These are phyloP conservation scores for Podaxis sp. DNA, from an alignment of 768 basidiomycete species.

Conservation along the genomic window DNA sequence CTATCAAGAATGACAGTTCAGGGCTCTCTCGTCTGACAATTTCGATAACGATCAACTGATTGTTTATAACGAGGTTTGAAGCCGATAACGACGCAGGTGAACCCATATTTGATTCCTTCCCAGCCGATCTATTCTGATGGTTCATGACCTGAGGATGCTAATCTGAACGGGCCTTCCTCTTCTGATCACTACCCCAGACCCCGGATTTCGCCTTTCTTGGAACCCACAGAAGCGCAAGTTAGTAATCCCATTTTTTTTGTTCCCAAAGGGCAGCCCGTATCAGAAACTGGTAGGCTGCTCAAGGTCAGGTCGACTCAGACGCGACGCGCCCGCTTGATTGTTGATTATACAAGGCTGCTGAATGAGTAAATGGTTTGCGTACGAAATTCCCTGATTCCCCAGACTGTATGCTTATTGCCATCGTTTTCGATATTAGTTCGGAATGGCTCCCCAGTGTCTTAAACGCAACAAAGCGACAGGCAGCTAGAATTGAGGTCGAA, in stretches of 20 bases:
- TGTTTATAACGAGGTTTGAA: background rate
- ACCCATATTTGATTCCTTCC: background rate
- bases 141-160: background rate
- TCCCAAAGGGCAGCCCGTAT: background rate
- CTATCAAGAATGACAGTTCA: background rate
- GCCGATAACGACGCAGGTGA: background rate
- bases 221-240: background rate
- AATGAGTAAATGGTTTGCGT: no score
- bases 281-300: background rate
- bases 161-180: background rate
- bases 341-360: no score
- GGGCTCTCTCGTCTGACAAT: background rate
- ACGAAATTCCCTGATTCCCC: no score
- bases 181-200: conserved; percentile 11
- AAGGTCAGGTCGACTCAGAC: no score
- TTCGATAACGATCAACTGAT: background rate
- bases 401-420: no score
- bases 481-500: background rate
- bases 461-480: background rate
- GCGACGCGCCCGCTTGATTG: no score
- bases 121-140: background rate
- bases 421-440: no score
- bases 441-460: no score
- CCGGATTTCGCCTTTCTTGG: conserved; percentile 10
- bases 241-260: background rate